These are phyloP conservation scores for Pelargonium nanum DNA, from an alignment of 345 rosid genomes.

Conservation along the genomic window DNA sequence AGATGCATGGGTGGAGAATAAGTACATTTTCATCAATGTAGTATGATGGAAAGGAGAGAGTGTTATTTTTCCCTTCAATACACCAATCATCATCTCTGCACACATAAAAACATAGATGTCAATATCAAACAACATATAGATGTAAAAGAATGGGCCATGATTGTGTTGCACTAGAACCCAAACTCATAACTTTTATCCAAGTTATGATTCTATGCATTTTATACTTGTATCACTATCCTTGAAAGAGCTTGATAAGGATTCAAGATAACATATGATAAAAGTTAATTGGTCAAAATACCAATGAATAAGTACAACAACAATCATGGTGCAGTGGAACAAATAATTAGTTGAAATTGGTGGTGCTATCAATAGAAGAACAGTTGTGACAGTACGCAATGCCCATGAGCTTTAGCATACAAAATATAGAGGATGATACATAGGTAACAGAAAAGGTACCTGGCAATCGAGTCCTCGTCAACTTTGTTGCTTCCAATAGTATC, in stretches of 20 bases:
- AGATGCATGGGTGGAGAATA: conserved; percentile 11
- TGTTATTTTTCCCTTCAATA: conserved; percentile 56
- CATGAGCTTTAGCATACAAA: background rate
- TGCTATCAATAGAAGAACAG: background rate
- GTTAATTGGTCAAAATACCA: background rate
- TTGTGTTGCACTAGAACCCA: background rate
- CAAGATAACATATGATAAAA: background rate
- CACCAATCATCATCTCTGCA: conserved; percentile 92
- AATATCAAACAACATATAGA: background rate
- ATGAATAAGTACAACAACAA: no score
- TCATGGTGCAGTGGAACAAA: background rate
- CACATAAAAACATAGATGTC: conserved; percentile 10
- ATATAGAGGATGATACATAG: background rate
- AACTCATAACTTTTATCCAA: background rate
- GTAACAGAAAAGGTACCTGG: conserved; percentile 40
- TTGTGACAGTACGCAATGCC: background rate
- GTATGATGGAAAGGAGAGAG: conserved; percentile 74
- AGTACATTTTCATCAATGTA: conserved; percentile 96
- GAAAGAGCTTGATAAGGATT: background rate
- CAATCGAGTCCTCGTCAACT: conserved; percentile 52
- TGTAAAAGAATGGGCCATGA: background rate
- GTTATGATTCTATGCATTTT: background rate
- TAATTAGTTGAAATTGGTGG: background rate
- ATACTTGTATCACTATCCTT: background rate
- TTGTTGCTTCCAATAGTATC: conserved; percentile 74